Conservation (phyloP, 2,329 filamentous ascomycete species). For the Calonectria multiphialidica region DNA sequence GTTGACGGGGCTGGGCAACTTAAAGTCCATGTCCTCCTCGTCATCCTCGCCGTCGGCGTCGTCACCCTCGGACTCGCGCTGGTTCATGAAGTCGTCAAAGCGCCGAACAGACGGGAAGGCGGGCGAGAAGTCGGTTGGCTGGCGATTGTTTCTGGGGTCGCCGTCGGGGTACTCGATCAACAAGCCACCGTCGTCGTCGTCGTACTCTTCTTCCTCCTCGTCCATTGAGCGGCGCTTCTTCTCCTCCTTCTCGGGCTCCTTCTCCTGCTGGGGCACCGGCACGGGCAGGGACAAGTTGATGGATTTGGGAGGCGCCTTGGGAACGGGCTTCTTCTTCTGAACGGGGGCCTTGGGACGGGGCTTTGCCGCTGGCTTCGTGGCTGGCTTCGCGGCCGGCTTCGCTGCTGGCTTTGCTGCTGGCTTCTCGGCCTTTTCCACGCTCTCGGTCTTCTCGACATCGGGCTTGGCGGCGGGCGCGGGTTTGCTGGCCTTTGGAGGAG, state of each 20-base stretch:
- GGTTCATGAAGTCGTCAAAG: slow-evolving; percentile 66
- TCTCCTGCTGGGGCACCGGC: slow-evolving; percentile 34
- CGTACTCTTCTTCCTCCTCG: slow-evolving; percentile 66
- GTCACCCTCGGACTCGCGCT: slow-evolving; percentile 59
- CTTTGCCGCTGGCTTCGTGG: slow-evolving; percentile 28
- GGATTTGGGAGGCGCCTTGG: slow-evolving; percentile 48
- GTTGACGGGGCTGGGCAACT: slow-evolving; percentile 66
- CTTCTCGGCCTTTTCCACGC: not conserved
- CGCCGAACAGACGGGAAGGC: slow-evolving; percentile 60
- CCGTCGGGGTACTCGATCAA: slow-evolving; percentile 72
- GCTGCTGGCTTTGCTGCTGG: slow-evolving; percentile 14
- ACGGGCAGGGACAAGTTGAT: slow-evolving; percentile 53
- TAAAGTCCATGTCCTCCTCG: slow-evolving; percentile 62
- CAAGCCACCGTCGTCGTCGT: slow-evolving; percentile 68
- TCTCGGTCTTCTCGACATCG: slow-evolving; percentile 3
- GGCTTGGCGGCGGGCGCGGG: slow-evolving; percentile 14
- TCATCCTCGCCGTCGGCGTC: slow-evolving; percentile 62
- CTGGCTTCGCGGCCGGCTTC: slow-evolving; percentile 31
- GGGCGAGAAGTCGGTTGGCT: slow-evolving; percentile 60
- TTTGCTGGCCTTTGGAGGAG: slow-evolving; percentile 37
- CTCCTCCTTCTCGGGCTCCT: slow-evolving; percentile 29
- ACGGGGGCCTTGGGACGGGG: slow-evolving; percentile 29
- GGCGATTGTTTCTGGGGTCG: slow-evolving; percentile 47
- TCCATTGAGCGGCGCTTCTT: slow-evolving; percentile 51
- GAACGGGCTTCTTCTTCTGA: slow-evolving; percentile 47